These are phyloP conservation scores for Orbilia brochopaga DNA, from an alignment of 2,329 filamentous ascomycete genomes.

Conservation along the genomic window DNA sequence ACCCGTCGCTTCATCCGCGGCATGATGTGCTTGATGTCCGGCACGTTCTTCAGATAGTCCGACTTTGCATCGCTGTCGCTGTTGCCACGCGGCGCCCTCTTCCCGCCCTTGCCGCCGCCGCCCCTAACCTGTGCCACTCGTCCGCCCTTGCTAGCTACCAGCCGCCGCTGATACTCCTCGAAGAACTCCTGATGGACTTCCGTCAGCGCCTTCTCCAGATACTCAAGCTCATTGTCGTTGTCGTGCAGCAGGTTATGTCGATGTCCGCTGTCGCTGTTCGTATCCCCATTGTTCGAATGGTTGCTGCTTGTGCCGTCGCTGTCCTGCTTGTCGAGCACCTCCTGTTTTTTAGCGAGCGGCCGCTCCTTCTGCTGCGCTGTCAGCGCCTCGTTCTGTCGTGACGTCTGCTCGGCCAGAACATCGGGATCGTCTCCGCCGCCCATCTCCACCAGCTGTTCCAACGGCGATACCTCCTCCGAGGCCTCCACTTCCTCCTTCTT, in stretches of 20 bases:
- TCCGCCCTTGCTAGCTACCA: conserved; percentile 59
- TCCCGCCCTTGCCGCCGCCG: conserved; percentile 59
- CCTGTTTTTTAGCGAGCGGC: conserved; percentile 88
- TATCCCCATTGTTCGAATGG: conserved; percentile 57
- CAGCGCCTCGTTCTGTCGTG: conserved; percentile 84
- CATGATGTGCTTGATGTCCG: conserved; percentile 85
- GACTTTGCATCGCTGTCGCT: conserved; percentile 58
- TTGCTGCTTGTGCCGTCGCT: conserved; percentile 52
- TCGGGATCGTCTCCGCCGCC: conserved; percentile 71
- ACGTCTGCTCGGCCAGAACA: conserved; percentile 74
- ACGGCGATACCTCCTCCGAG: conserved; percentile 60
- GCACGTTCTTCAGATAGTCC: conserved; percentile 68
- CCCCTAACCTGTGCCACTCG: conserved; percentile 63
- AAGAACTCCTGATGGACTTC: conserved; percentile 81
- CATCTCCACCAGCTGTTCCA: conserved; percentile 81
- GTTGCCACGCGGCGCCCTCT: conserved; percentile 54
- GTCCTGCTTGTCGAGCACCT: conserved; percentile 84
- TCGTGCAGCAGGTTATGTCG: conserved; percentile 83
- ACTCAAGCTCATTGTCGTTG: conserved; percentile 80
- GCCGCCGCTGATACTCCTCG: conserved; percentile 73
- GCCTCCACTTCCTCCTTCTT: conserved; percentile 55
- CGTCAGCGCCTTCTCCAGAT: conserved; percentile 76
- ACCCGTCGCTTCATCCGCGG: conserved; percentile 78
- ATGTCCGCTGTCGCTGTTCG: conserved; percentile 61
- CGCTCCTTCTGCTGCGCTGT: conserved; percentile 88